Percentiles rank a stretch among this genome's conserved stretches.
Conservation (phyloP, 352 stramenopile genomes). For the Halophytophthora polymorphica region DNA sequence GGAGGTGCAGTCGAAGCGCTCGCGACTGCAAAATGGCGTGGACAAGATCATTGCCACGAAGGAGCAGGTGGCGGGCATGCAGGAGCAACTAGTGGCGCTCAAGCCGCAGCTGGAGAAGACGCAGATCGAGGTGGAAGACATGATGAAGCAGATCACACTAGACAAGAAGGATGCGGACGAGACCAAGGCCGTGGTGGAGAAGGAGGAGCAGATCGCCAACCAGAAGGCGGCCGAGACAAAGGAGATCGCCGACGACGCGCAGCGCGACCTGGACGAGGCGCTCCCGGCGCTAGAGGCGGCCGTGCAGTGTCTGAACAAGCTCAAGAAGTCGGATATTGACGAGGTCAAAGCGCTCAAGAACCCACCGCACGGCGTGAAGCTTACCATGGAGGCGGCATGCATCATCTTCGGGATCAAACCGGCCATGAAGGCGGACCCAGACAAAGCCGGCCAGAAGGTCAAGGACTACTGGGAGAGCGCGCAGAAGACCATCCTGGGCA, state of each 20-base stretch:
- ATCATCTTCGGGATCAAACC: conserved; percentile 95
- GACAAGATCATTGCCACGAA: conserved; percentile 93
- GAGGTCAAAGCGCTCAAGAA: conserved; percentile 91
- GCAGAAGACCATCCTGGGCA: conserved; percentile 82
- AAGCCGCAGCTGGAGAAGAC: conserved; percentile 91
- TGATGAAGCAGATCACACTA: conserved; percentile 93
- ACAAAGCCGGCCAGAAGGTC: conserved; percentile 89
- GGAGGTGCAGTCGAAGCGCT: conserved; percentile 85
- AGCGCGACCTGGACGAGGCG: conserved; percentile 91
- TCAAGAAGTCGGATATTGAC: conserved; percentile 95
- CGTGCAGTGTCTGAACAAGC: conserved; percentile 87
- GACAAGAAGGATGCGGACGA: conserved; percentile 92
- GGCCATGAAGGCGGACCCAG: conserved; percentile 81
- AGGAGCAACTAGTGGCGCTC: conserved; percentile 89
- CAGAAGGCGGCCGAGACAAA: conserved; percentile 92
- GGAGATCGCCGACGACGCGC: conserved; percentile 89
- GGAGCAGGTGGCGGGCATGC: conserved; percentile 89
- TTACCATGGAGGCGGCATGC: conserved; percentile 91
- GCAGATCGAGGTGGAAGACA: conserved; percentile 90
- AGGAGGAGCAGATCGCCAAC: conserved; percentile 90
- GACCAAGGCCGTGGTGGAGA: conserved; percentile 88
- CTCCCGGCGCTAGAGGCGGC: conserved; percentile 89
- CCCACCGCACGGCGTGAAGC: conserved; percentile 73
- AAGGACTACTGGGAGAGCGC: conserved; percentile 90
- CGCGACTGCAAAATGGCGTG: conserved; percentile 86